Evolutionary conservation across 768 basidiomycete species (phyloP).

Genomic region (Hemileccinum impolitum): DNA sequence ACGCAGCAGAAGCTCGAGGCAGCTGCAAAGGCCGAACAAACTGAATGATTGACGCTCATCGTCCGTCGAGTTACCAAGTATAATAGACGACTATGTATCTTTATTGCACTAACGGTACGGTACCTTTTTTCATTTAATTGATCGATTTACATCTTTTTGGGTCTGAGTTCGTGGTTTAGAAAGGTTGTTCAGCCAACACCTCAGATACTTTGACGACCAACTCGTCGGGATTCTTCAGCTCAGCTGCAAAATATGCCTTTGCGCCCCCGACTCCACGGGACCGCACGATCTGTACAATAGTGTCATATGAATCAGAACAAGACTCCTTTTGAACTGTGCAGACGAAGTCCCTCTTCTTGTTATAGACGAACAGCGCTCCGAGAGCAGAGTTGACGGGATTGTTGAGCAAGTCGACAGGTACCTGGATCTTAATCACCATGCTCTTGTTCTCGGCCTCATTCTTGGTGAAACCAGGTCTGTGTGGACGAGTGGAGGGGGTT

Average conservation of each 20-base stretch:
- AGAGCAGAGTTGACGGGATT: conserved; percentile 2
- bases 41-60: not conserved
- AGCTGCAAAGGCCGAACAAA: not conserved
- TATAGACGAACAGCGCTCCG: conserved; percentile 44
- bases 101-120: not conserved
- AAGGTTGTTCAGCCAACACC: conserved; percentile 54
- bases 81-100: not conserved
- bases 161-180: conserved; percentile 25
- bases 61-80: not conserved
- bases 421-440: conserved; percentile 54
- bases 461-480: conserved; percentile 21
- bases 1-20: conserved; percentile 35
- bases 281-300: conserved; percentile 37
- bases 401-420: conserved; percentile 29
- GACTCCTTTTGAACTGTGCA: conserved; percentile 38
- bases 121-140: not conserved
- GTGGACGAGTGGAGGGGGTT: conserved; percentile 14
- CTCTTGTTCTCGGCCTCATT: conserved; percentile 32
- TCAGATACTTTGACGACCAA: conserved; percentile 51
- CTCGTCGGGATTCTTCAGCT: conserved; percentile 44
- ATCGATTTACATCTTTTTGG: not conserved
- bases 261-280: conserved; percentile 39
- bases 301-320: conserved; percentile 39
- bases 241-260: conserved; percentile 57
- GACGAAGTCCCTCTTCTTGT: conserved; percentile 51